Percentiles rank a stretch among this genome's conserved stretches.
Evolutionary conservation across 495 filamentous ascomycete genomes (phyloP).

Genomic region (Hypoxylon lenormandii): DNA sequence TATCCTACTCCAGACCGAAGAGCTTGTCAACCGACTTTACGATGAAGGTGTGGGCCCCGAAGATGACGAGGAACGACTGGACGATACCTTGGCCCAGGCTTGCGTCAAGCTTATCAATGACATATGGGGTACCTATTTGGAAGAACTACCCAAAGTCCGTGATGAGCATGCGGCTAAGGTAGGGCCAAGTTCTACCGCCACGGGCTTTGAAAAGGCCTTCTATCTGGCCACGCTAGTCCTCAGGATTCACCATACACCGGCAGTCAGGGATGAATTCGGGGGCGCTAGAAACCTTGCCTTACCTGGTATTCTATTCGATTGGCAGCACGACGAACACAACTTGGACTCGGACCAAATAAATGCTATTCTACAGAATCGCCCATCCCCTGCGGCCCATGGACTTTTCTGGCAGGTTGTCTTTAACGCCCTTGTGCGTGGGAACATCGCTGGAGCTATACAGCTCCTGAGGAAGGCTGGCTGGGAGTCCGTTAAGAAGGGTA

Average conservation of each 20-base stretch:
- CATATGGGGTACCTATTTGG: conserved; percentile 69
- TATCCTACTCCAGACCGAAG: conserved; percentile 69
- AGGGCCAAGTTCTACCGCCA: conserved; percentile 71
- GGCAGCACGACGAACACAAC: conserved; percentile 77
- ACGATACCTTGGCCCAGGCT: conserved; percentile 66
- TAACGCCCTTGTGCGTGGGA: conserved; percentile 74
- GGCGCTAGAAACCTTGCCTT: conserved; percentile 61
- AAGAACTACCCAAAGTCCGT: conserved; percentile 58
- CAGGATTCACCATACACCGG: conserved; percentile 75
- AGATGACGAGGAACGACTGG: conserved; percentile 66
- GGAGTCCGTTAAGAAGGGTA: conserved; percentile 68
- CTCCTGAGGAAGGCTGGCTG: conserved; percentile 79
- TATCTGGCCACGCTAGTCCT: conserved; percentile 78
- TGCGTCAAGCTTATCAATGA: conserved; percentile 64
- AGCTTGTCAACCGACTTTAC: conserved; percentile 63
- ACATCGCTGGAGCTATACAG: conserved; percentile 69
- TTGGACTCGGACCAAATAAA: conserved; percentile 70
- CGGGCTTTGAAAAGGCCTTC: conserved; percentile 74
- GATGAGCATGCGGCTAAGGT: conserved; percentile 68
- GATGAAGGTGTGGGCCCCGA: conserved; percentile 67
- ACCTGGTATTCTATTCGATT: conserved; percentile 79
- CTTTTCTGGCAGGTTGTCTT: conserved; percentile 85
- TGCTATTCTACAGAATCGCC: conserved; percentile 69
- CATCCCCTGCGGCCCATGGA: conserved; percentile 76
- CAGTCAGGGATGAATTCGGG: conserved; percentile 57